phyloP scores from a whole-genome alignment of 2,329 filamentous ascomycete species.

The Pseudogymnoascus sp. region DNA sequence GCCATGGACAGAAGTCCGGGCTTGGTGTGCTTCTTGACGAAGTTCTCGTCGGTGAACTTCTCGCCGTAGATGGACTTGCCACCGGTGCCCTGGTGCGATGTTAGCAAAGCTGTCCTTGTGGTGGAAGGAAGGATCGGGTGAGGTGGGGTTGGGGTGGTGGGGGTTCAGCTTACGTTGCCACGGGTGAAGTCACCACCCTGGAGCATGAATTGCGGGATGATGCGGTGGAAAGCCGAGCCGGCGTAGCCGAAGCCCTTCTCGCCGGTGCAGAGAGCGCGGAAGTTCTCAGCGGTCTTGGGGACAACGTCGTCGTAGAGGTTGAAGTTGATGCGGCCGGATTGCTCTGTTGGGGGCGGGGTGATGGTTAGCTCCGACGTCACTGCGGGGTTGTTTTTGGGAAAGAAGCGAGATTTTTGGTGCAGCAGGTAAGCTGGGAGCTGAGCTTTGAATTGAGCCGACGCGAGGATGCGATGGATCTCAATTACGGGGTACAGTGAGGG shows the following conservation, averaged over 20 bases:
- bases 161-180: constrained; percentile 60
- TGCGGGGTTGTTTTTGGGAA: constrained; percentile 13
- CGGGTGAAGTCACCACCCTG: constrained; percentile 95
- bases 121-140: constrained; percentile 16
- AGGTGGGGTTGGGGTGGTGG: constrained; percentile 7
- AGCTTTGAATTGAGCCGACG: constrained; percentile 10
- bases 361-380: constrained; percentile 18
- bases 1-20: constrained; percentile 97
- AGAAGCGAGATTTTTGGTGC: constrained; percentile 11
- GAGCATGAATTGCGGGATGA: constrained; percentile 91
- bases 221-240: constrained; percentile 81
- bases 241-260: constrained; percentile 78
- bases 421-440: constrained; percentile 15
- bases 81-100: constrained; percentile 65
- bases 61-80: constrained; percentile 96
- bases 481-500: background rate
- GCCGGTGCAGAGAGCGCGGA: constrained; percentile 72
- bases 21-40: constrained; percentile 81
- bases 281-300: constrained; percentile 83
- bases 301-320: constrained; percentile 78
- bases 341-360: constrained; percentile 36
- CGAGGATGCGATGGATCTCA: background rate
- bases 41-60: constrained; percentile 97
- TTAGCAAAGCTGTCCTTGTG: constrained; percentile 6
- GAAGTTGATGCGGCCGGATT: constrained; percentile 78